Base-by-base conservation (phyloP, 306 rosid genomes). In the Quercus robur region DNA sequence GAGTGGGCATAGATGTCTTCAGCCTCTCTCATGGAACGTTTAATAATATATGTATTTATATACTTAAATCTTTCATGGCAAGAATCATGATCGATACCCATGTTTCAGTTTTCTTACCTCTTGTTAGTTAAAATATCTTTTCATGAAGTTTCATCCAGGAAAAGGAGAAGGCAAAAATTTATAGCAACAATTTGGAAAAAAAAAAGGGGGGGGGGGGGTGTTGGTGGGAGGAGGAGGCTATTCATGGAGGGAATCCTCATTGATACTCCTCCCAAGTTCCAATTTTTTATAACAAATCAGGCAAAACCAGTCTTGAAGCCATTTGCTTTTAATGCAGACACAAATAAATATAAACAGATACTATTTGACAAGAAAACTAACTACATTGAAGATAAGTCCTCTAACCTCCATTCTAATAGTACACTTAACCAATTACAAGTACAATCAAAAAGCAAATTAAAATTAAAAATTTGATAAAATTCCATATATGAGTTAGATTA, bases 1-100 rank as follows among this genome's bases (percentile, higher is more conserved):
- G 73, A 71, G 67, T 11, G 56, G 75, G 57, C 35, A 82, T 51
- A 77, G 76, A 84, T 75, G 79, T 86, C 85, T 79, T 71, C 78
- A 81, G 20, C 81, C 79, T 77, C 87, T 68, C 85, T 61, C 81
- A 73, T 82, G 68, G 56, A 72, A 56, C 52, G 70, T 26, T 78
- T 49, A 66, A 17, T 33, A 25, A 77, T 70, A 52, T 33, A 77
- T 59, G 20, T 21, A 38, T 20, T 26, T 26, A 10, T 28, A 31
- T 14, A 76, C 83, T 58, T 70, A 74, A 52, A 56, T 64, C 56
- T 31, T 49, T 67, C 70, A 70, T 38, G 30, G 61, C 19, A 77
- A 78, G 59, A 17, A 62, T 41, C 75, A n/a, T 19, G 31, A 80
- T 9, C 28, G 74, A 80, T 46, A 73, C 46, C 74, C 74, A 33